phyloP scores from a whole-genome alignment of 2,329 filamentous ascomycete species.

The Colletotrichum salicis region DNA sequence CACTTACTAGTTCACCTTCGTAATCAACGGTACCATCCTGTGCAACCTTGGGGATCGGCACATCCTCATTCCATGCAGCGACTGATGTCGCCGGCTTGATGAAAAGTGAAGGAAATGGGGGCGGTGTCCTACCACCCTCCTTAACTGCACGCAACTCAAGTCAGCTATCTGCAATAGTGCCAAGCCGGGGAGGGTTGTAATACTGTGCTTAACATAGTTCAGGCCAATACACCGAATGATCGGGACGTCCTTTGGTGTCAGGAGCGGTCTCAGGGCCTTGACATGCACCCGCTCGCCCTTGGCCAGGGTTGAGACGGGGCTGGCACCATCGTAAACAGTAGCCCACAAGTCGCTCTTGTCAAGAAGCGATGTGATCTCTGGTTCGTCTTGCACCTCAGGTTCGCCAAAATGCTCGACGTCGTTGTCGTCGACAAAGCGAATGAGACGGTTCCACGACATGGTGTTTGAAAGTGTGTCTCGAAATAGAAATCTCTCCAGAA shows the following conservation, averaged over 20 bases:
- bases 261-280: constrained; percentile 44
- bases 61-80: constrained; percentile 46
- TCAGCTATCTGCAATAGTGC: background rate
- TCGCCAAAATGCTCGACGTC: constrained; percentile 48
- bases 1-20: constrained; percentile 57
- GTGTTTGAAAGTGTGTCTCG: background rate
- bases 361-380: constrained; percentile 40
- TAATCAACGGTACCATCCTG: constrained; percentile 60
- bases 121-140: constrained; percentile 62
- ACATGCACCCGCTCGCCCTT: constrained; percentile 45
- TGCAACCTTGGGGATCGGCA: constrained; percentile 58
- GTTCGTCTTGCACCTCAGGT: constrained; percentile 40
- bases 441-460: constrained; percentile 44
- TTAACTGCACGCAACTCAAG: constrained; percentile 53
- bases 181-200: background rate
- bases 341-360: constrained; percentile 43
- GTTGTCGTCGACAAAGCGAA: constrained; percentile 48
- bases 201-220: constrained; percentile 51
- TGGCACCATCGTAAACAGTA: constrained; percentile 44
- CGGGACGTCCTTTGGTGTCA: constrained; percentile 46
- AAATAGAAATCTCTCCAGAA: background rate
- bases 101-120: constrained; percentile 60
- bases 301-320: constrained; percentile 38
- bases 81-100: constrained; percentile 60
- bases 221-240: constrained; percentile 50